Evolutionary conservation across 2,329 filamentous ascomycete species (phyloP).

Genomic region (Parascedosporium putredinis): DNA sequence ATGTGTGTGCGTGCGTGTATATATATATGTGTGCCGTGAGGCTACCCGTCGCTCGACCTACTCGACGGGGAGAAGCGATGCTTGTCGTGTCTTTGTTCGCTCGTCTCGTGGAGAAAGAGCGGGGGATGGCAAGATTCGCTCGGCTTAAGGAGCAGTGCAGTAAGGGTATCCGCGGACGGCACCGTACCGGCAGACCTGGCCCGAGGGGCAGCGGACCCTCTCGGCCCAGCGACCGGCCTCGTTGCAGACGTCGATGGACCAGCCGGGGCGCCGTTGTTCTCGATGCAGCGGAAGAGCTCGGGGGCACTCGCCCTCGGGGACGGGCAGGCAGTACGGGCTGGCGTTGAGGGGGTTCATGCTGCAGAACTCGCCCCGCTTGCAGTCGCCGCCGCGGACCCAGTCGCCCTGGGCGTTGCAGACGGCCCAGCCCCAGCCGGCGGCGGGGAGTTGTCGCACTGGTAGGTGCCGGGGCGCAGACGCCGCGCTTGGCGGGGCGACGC

Average conservation of each 20-base stretch:
- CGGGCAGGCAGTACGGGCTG: constrained; percentile 9
- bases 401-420: constrained; percentile 3
- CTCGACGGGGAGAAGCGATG: no score
- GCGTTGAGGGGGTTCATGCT: constrained; percentile 11
- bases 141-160: constrained; percentile 3
- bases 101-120: no score
- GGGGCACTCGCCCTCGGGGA: constrained; percentile 6
- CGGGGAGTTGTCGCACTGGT: constrained; percentile 2
- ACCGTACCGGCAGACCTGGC: constrained; percentile 9
- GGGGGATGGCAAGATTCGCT: background rate
- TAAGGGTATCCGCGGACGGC: constrained; percentile 9
- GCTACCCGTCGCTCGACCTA: no score
- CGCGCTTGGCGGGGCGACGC: background rate
- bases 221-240: constrained; percentile 1
- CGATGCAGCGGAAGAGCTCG: constrained; percentile 6
- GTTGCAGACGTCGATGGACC: constrained; percentile 10
- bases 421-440: constrained; percentile 5
- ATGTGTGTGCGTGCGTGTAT: no score
- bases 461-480: constrained; percentile 7
- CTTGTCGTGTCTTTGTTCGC: no score
- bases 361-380: constrained; percentile 8
- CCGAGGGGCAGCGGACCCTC: background rate
- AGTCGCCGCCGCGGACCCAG: constrained; percentile 7
- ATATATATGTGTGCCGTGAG: no score
- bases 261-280: constrained; percentile 4